Base-by-base conservation (phyloP, 495 filamentous ascomycete genomes). In the Aspergillus wentii region DNA sequence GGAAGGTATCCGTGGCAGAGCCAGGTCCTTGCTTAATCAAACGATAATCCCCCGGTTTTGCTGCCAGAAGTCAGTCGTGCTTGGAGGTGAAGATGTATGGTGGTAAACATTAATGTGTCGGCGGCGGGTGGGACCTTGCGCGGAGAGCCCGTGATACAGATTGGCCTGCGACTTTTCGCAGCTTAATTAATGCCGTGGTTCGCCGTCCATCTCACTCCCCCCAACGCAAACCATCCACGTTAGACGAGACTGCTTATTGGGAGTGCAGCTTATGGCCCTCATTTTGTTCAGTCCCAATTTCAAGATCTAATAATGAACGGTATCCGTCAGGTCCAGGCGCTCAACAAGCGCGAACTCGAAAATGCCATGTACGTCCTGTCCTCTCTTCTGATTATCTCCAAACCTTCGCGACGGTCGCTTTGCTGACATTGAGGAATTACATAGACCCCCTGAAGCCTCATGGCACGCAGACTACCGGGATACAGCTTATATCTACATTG, bases 401-500 rank as follows among this genome's bases (percentile, higher is more conserved):
- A 13, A 11, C 27, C 25, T 18, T 16, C 8, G 30, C 31, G 2
- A 17, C 18, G n/a, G 15, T 15, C 31, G 33, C 30, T 38, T 29
- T 33, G 40, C 46, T 47, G 23, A 35, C 26, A 40, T 30, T 33
- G 13, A 20, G 20, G 18, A 45, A 29, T 37, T 40, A 34, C 27
- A 8, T 41, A 86, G 82, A 35, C 64, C 85, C 11, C 80, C 86
- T 22, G 76, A 86, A 61, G 92, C 85, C 32, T 97, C 94, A 41
- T 99, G 92, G 92, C 92, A 99, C 61, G 79, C 83, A 52, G 92
- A 99, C 68, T 97, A 95, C 63, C 83, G 86, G 60, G 91, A 96
- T 69, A 95, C 94, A 9, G 92, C 92, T 44, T 99, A 91, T 62
- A 72, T 99, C 56, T 92, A 92, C 69, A 88, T 97, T 39, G 94